Evolutionary conservation across 2,329 filamentous ascomycete species (phyloP).

Genomic region (Diaporthe australafricana): DNA sequence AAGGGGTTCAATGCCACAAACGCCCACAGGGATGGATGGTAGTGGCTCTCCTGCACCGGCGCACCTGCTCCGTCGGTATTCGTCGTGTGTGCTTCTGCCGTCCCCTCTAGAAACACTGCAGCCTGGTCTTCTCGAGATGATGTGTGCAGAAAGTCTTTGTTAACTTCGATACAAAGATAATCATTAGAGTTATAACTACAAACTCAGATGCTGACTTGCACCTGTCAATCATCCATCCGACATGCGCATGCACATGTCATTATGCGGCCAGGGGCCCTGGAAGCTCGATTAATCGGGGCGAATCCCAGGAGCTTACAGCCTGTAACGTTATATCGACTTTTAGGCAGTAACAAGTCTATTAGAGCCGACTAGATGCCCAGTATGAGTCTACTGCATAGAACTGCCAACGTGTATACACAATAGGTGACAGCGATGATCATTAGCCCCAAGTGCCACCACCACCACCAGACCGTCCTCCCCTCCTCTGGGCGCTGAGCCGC

Average conservation of each 20-base stretch:
- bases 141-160: too few species aligned
- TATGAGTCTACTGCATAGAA: too few species aligned
- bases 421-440: not conserved
- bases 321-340: too few species aligned
- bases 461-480: conserved; percentile 84
- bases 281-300: not conserved
- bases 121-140: too few species aligned
- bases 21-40: not conserved
- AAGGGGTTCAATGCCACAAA: conserved; percentile 9
- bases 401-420: not conserved
- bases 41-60: not conserved
- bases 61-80: not conserved
- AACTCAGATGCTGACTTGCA: not conserved
- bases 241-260: not conserved
- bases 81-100: not conserved
- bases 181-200: not conserved
- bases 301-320: too few species aligned
- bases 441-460: conserved; percentile 93
- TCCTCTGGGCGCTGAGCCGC: conserved; percentile 89
- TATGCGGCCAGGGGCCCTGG: not conserved
- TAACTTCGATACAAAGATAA: too few species aligned
- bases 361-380: too few species aligned
- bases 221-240: not conserved
- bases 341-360: too few species aligned
- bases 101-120: not conserved